Percentiles rank a stretch among this genome's conserved stretches.
These are phyloP conservation scores for Penicillium simplicissimum DNA, from an alignment of 495 filamentous ascomycete species.

Conservation along the genomic window DNA sequence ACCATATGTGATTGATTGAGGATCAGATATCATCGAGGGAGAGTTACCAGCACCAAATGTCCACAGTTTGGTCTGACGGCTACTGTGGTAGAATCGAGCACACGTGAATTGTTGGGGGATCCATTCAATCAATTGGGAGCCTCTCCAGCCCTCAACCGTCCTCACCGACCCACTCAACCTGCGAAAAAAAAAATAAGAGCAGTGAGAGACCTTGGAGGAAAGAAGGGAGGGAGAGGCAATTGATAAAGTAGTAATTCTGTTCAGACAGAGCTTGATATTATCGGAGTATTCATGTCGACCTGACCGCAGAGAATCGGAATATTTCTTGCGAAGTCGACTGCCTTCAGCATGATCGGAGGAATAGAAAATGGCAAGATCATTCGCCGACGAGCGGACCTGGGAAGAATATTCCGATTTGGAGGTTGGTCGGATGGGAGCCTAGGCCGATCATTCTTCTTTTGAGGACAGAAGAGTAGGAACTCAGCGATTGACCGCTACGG, in stretches of 20 bases:
- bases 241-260: background rate
- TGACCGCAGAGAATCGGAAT: background rate
- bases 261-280: background rate
- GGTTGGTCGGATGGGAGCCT: background rate
- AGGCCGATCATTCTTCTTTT: background rate
- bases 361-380: background rate
- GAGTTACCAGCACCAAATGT: too few species aligned
- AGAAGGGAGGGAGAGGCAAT: background rate
- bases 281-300: background rate
- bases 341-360: background rate
- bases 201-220: background rate
- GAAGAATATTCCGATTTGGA: background rate
- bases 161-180: slow-evolving; percentile 26
- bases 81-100: slow-evolving; percentile 33
- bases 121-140: background rate
- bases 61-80: slow-evolving; percentile 23
- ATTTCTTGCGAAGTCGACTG: background rate
- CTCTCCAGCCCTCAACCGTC: slow-evolving; percentile 24
- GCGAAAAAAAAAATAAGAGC: slow-evolving; percentile 2
- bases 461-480: background rate
- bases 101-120: slow-evolving; percentile 27
- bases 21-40: background rate
- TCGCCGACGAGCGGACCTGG: slow-evolving; percentile 9
- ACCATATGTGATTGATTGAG: background rate
- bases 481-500: background rate